Base-by-base conservation (phyloP, 2,329 filamentous ascomycete genomes). In the Botrytis byssoidea region DNA sequence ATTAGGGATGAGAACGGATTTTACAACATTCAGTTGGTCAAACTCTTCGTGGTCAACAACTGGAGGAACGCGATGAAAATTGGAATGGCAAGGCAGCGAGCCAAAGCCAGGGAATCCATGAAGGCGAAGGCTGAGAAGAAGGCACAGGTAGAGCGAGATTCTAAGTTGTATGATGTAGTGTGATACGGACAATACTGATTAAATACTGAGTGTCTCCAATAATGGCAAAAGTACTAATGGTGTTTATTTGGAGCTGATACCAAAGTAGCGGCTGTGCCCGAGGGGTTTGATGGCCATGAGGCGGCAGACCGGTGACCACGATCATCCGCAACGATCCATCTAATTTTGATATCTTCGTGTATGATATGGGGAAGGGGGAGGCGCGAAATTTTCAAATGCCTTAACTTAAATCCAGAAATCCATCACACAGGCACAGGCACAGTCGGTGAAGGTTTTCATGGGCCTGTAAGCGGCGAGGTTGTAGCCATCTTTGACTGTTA, bases 1-100 rank as follows among this genome's bases (percentile, higher is more conserved):
- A 75, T 85, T 29, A 81, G 78, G 64, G 79, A 83, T 40, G 74
- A 76, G 0, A 76, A 84, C 7, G 86, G 86, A 0, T 79, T 84
- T n/a, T 88, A 84, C 73, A 77, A 85, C 71, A 78, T 84, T 40
- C 83, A 84, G 0, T 77, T 79, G 2, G 83, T 88, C 3, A 75
- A 76, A 8, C 73, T 75, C 0, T 90, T 87, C 75, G 82, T 89
- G 4, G 25, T 70, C 9, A 72, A 77, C 0, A 79, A 84, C 60
- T 84, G 85, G 81, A 74, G 81, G 16, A 76, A 77, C 18, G 82
- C 88, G 14, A 83, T 82, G 6, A 74, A 80, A 4, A 77, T 77
- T 44, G 83, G 84, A 2, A 77, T 82, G 74, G 72, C 73, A 37
- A 77, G 74, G 48, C 80, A 82, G 29, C 57, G 69, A 57, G 65